Evolutionary conservation across 1,139 yeast genomes (phyloP), one percentile per base, ranked within the genome.

Genomic region (Yamadazyma siamensis): DNA sequence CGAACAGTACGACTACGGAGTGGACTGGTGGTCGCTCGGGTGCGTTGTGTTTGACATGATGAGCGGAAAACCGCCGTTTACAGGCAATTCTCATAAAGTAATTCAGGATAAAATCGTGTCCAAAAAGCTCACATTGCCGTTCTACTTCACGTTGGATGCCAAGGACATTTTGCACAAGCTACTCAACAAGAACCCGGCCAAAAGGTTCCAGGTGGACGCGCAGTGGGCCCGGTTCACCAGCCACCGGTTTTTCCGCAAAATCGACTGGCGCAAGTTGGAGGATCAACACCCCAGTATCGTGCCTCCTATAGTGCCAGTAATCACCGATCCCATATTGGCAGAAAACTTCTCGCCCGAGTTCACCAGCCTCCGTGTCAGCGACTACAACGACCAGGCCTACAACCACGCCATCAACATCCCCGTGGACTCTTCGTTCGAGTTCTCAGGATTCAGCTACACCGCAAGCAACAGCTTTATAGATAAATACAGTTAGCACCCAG

Each of bases 51-150:
- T 84, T 52, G 97, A 89, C 57, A 85, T 95, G 39, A 73, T 89
- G 47, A 86, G 88, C 32, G 96, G 97, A 1, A 73, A 80, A 31
- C 96, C 97, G 0, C 97, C 97, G 3, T 88, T 86, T 52, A 84
- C 94, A 0, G 97, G 96, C 2, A 81, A 75, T 41, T 84, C 82
- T 44, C 86, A 84, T 50, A 82, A 83, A 52, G 74, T 72, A 24
- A 87, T 88, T 27, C 71, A 81, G 47, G 86, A 84, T 43, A 86
- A 84, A 55, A 85, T 89, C 29, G 64, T 81, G 33, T 80, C 80
- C 41, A 76, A 81, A 36, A 77, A 82, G 42, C 71, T 84, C 17
- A 75, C 71, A 31, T 64, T 82, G 36, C 96, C 96, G 1, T 82
- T 75, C 47, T 87, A 86, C 50, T 62, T 89, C 35, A 77, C 94